These are phyloP conservation scores for Aphanomyces astaci DNA, from an alignment of 352 stramenopile genomes.

Conservation along the genomic window DNA sequence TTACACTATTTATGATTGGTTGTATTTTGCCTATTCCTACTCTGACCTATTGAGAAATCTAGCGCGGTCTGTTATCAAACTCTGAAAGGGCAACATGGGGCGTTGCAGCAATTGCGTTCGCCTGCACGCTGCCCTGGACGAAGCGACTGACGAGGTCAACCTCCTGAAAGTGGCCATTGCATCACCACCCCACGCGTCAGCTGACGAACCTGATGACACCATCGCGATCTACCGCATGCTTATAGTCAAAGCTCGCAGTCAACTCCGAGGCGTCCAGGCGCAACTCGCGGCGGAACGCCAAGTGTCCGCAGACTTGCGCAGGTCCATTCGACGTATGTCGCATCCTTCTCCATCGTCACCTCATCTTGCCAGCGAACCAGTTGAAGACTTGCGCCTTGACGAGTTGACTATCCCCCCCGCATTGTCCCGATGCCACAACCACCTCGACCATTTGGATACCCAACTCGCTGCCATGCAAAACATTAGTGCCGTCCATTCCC, in stretches of 20 bases:
- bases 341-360: neutral
- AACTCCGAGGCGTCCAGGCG: neutral
- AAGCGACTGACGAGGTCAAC: neutral
- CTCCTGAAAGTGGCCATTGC: neutral
- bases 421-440: neutral
- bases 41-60: no score
- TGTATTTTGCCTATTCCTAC: no score
- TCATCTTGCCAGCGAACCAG: no score
- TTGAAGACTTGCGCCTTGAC: no score
- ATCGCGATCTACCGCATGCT: constrained; percentile 7
- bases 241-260: constrained; percentile 11
- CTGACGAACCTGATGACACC: neutral
- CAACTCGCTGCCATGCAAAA: neutral
- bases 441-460: neutral
- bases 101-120: neutral
- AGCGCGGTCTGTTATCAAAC: no score
- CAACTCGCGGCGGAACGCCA: constrained; percentile 11
- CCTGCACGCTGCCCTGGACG: neutral
- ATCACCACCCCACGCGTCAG: neutral
- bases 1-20: no score
- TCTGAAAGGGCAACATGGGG: neutral
- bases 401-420: no score
- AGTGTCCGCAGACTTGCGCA: constrained; percentile 11
- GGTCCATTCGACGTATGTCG: neutral
- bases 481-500: neutral